A percentile compares a stretch with the other conserved stretches of the same genome.
Conservation (phyloP, 441 rosid species). For the Dalechampia spathulata region DNA sequence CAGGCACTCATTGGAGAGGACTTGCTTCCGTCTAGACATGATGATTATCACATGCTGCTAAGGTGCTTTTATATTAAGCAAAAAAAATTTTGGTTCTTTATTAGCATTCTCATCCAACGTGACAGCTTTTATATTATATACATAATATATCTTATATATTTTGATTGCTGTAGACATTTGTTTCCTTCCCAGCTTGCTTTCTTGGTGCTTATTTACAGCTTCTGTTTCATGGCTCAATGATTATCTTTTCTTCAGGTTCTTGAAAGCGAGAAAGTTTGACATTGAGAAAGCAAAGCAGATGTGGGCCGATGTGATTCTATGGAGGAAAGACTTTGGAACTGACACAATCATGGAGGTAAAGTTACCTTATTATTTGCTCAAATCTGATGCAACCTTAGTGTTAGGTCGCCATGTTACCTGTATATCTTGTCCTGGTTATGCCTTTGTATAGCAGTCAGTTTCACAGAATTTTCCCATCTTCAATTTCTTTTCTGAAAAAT, state of each 20-base stretch:
- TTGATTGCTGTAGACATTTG: too few relatives aligned
- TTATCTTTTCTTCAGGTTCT: slow-evolving; percentile 46
- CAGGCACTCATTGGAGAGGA: slow-evolving; percentile 69
- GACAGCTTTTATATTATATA: too few relatives aligned
- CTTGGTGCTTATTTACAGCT: slow-evolving; percentile 3
- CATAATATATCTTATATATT: too few relatives aligned
- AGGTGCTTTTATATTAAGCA: slow-evolving; percentile 32
- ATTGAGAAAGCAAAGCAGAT: slow-evolving; percentile 91
- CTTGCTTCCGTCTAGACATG: slow-evolving; percentile 60
- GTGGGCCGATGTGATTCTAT: slow-evolving; percentile 94
- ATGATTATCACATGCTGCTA: slow-evolving; percentile 84
- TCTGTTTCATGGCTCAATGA: slow-evolving; percentile 3
- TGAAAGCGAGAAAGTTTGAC: slow-evolving; percentile 96
- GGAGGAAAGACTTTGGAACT: slow-evolving; percentile 94
- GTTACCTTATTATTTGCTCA: slow-evolving; percentile 2
- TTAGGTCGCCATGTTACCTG: too few relatives aligned
- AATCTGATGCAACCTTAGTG: slow-evolving; percentile 2
- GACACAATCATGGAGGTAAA: slow-evolving; percentile 84
- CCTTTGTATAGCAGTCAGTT: not conserved
- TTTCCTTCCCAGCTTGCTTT: not conserved
- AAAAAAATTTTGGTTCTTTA: too few relatives aligned
- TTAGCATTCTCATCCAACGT: too few relatives aligned
- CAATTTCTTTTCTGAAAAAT: not conserved
- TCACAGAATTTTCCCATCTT: not conserved
- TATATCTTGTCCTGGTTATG: not conserved